A percentile compares a stretch with the other conserved stretches of the same genome.
Evolutionary conservation across 108 stramenopile species (phyloP).

Genomic region (Cafeteria roenbergensis): DNA sequence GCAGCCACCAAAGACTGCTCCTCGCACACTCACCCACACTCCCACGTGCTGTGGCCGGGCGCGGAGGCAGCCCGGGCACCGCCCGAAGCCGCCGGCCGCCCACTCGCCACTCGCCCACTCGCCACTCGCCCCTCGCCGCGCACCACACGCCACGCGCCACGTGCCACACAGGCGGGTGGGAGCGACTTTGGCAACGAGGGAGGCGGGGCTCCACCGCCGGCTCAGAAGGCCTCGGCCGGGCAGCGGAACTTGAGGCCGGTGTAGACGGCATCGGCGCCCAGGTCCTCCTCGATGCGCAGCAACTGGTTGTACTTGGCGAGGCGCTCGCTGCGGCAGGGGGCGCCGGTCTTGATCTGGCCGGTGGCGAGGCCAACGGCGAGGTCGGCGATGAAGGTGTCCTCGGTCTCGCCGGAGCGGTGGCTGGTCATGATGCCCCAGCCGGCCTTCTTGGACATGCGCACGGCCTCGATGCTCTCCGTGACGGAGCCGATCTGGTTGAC

Average conservation of each 20-base stretch:
- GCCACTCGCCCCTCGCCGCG: too few species aligned
- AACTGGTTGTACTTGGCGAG: constrained; percentile 96
- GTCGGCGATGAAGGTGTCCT: constrained; percentile 98
- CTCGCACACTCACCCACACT: too few species aligned
- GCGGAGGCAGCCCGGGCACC: too few species aligned
- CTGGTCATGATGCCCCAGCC: constrained; percentile 99
- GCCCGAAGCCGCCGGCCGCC: too few species aligned
- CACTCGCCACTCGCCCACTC: too few species aligned
- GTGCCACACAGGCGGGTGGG: too few species aligned
- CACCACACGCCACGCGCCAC: too few species aligned
- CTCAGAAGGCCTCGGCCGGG: too few species aligned
- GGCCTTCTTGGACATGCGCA: constrained; percentile 86
- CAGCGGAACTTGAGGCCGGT: constrained; percentile 41
- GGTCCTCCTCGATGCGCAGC: constrained; percentile 85
- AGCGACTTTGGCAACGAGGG: too few species aligned
- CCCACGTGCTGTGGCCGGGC: too few species aligned
- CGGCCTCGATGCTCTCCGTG: constrained; percentile 95
- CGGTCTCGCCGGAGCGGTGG: constrained; percentile 95
- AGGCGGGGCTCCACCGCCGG: too few species aligned
- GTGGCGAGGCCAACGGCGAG: constrained; percentile 96
- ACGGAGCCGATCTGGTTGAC: constrained; percentile 99
- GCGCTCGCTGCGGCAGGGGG: constrained; percentile 96
- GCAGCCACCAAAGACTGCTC: too few species aligned
- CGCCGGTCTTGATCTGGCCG: constrained; percentile 99
- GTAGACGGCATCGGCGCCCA: constrained; percentile 59